Percentiles rank a stretch among this genome's conserved stretches.
These are phyloP conservation scores for Phaffomyces thermotolerans DNA, from an alignment of 805 yeast species.

Conservation along the genomic window DNA sequence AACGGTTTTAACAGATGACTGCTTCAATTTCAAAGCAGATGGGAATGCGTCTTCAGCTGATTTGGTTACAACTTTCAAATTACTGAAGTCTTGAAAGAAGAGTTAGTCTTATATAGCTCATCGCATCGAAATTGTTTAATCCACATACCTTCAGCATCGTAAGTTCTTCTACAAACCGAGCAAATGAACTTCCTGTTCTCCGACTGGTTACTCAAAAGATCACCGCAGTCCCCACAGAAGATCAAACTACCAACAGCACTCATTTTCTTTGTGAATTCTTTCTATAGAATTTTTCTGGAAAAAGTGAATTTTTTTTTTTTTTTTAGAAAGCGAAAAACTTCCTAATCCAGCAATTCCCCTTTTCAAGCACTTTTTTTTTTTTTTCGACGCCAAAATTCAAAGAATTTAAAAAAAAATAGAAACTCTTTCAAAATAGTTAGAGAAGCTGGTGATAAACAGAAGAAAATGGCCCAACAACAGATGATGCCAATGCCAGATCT, in stretches of 20 bases:
- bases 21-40: slow-evolving; percentile 67
- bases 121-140: neutral
- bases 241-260: slow-evolving; percentile 93
- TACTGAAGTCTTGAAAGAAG: slow-evolving; percentile 43
- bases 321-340: neutral
- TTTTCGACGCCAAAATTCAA: slow-evolving; percentile 8
- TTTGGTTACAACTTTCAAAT: slow-evolving; percentile 78
- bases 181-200: slow-evolving; percentile 53
- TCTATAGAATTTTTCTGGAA: slow-evolving; percentile 3
- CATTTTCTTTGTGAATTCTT: slow-evolving; percentile 44
- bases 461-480: slow-evolving; percentile 28
- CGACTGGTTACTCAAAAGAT: slow-evolving; percentile 60
- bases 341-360: neutral
- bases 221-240: slow-evolving; percentile 91
- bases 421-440: no score
- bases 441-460: neutral
- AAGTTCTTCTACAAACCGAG: slow-evolving; percentile 39
- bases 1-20: slow-evolving; percentile 85
- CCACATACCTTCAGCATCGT: slow-evolving; percentile 31
- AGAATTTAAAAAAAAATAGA: no score
- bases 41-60: slow-evolving; percentile 95
- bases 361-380: slow-evolving; percentile 1
- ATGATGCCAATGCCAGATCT: slow-evolving; percentile 68
- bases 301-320: slow-evolving; percentile 7
- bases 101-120: neutral